Base-by-base conservation (phyloP, 345 rosid species). In the Syzygium jambos region DNA sequence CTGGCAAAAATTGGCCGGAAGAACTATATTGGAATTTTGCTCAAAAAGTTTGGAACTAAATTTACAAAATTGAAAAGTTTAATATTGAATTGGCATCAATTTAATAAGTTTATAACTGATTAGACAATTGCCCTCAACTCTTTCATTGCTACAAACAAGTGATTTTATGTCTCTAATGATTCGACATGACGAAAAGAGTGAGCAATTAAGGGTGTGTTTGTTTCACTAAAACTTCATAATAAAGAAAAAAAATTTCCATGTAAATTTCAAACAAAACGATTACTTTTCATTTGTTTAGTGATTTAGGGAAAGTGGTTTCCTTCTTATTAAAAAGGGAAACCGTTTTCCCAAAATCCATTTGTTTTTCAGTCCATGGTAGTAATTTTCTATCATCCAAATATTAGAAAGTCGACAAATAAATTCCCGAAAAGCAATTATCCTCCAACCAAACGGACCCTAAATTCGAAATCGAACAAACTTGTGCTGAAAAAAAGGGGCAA, bases 1-100 rank as follows among this genome's bases (percentile, higher is more conserved):
- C 15, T 1, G 0, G 1, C 0, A 38, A 38, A 73, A 73, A 73
- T 34, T 9, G 7, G 2, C 0, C 0, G 0, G 8, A 5, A 38
- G 3, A 0, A 73, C 0, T 10, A 10, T 0, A 0, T 2, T 73
- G 49, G 11, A 4, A 68, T 34, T 73, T 11, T 0, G 4, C 10
- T n/a, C n/a, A n/a, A 38, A 73, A 38, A 1, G 1, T 73, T 5
- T 73, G 38, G 0, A 14, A 38, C 2, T 5, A 34, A 38, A 34
- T 73, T 19, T 10, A 4, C 5, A 19, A 68, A 30, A 68, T 30
- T 6, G 4, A 9, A 55, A 55, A 55, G 0, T 55, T 55, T 68
- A 30, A 6, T 2, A 68, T 0, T 7, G 3, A 8, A 8, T 30
- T 68, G 4, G 0, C 12, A 68, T 68, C 0, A 6, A 0, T 17